Conservation (phyloP, 345 rosid species). For the Aquilaria sinensis region DNA sequence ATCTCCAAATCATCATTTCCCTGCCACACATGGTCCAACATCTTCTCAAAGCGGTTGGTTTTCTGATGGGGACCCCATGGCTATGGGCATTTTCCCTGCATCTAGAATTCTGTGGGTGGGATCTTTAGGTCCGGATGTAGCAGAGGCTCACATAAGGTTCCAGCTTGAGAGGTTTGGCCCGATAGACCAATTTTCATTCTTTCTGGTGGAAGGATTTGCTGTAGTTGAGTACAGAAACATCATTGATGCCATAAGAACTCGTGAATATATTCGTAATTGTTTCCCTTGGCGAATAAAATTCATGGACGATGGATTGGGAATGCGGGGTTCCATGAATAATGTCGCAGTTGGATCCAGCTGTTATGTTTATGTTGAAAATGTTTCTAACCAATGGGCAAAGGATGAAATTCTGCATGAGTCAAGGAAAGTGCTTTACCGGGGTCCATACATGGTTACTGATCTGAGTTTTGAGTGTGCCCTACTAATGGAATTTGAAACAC, state of each 20-base stretch:
- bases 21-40: slow-evolving; percentile 33
- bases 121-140: slow-evolving; percentile 61
- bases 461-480: slow-evolving; percentile 73
- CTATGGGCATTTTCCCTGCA: slow-evolving; percentile 77
- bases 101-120: slow-evolving; percentile 90
- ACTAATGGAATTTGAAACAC: slow-evolving; percentile 85
- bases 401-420: slow-evolving; percentile 87
- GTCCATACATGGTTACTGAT: slow-evolving; percentile 75
- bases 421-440: slow-evolving; percentile 69
- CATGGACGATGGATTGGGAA: slow-evolving; percentile 84
- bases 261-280: slow-evolving; percentile 70
- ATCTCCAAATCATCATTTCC: slow-evolving; percentile 56
- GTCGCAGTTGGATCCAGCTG: slow-evolving; percentile 72
- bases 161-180: slow-evolving; percentile 89
- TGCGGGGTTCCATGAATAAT: slow-evolving; percentile 72
- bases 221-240: slow-evolving; percentile 82
- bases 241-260: slow-evolving; percentile 82
- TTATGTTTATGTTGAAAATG: slow-evolving; percentile 73
- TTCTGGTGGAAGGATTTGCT: slow-evolving; percentile 73
- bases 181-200: slow-evolving; percentile 65
- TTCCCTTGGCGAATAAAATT: slow-evolving; percentile 85
- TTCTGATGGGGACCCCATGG: slow-evolving; percentile 70
- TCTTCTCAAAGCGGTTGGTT: slow-evolving; percentile 54
- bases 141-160: slow-evolving; percentile 78
- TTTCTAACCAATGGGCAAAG: slow-evolving; percentile 79